These are phyloP conservation scores for Aristolochia californica DNA, from an alignment of 164 flowering plant genomes.

Conservation along the genomic window DNA sequence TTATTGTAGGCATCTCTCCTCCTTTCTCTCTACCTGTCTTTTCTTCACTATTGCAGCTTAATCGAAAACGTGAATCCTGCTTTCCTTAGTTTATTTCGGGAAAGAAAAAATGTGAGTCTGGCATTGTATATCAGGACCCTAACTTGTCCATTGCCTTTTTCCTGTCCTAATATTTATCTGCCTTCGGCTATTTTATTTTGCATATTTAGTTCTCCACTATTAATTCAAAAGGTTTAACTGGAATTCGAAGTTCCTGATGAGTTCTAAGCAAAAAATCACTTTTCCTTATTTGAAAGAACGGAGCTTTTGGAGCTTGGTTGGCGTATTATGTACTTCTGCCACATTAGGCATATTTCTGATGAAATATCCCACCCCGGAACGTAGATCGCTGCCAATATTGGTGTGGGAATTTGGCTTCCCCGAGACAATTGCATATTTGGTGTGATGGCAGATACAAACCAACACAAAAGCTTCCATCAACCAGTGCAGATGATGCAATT, in stretches of 20 bases:
- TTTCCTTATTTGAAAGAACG: not conserved
- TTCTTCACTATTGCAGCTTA: too few species aligned
- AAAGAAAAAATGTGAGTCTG: not conserved
- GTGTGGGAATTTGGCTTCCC: not conserved
- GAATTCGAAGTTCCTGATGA: not conserved
- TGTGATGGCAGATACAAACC: not conserved
- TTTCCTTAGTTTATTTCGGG: not conserved
- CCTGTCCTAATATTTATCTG: not conserved
- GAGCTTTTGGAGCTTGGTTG: not conserved
- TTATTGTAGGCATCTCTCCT: constrained; percentile 17
- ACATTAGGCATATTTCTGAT: too few species aligned
- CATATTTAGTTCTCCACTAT: not conserved
- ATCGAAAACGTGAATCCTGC: not conserved
- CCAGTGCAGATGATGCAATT: too few species aligned
- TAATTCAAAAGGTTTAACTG: not conserved
- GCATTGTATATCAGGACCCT: not conserved
- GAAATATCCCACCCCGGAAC: not conserved
- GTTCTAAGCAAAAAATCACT: not conserved
- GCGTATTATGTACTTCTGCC: not conserved
- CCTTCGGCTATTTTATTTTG: not conserved
- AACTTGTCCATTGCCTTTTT: not conserved
- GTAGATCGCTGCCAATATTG: not conserved
- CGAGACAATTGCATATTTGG: not conserved
- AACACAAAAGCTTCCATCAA: too few species aligned
- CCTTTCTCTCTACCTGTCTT: not conserved